phyloP scores from a whole-genome alignment of 2,329 filamentous ascomycete genomes.

The Colletotrichum liriopes region DNA sequence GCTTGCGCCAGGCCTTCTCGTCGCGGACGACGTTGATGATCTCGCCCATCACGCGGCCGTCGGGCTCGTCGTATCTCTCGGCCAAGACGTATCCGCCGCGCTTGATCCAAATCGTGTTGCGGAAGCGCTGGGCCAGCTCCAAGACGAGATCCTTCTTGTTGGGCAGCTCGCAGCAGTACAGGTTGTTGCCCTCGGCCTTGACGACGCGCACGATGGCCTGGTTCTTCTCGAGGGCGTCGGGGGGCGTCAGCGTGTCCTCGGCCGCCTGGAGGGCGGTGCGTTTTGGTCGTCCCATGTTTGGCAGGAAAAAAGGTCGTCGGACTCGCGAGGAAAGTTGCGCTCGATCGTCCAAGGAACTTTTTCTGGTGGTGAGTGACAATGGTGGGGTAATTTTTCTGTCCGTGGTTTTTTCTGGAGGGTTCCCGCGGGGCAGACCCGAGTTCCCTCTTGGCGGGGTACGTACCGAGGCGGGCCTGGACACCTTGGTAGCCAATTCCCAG shows the following conservation, averaged over 20 bases:
- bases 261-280: constrained; percentile 84
- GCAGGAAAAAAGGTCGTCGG: not conserved
- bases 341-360: constrained; percentile 6
- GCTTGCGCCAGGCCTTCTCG: constrained; percentile 93
- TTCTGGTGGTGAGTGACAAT: constrained; percentile 26
- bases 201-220: constrained; percentile 83
- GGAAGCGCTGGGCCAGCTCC: constrained; percentile 88
- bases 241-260: constrained; percentile 77
- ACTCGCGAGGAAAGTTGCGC: not conserved
- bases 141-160: constrained; percentile 77
- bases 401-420: constrained; percentile 24
- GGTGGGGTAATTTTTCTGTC: constrained; percentile 34
- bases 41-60: constrained; percentile 87
- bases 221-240: constrained; percentile 70
- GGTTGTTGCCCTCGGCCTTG: constrained; percentile 89
- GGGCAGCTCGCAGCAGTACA: constrained; percentile 85
- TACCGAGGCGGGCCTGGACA: not conserved
- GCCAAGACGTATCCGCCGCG: constrained; percentile 90
- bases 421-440: constrained; percentile 25
- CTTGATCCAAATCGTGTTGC: constrained; percentile 94
- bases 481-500: not conserved
- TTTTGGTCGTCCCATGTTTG: constrained; percentile 66
- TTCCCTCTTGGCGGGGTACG: not conserved
- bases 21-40: constrained; percentile 95
- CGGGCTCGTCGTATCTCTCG: constrained; percentile 77